These are phyloP conservation scores for Truncatella angustata DNA, from an alignment of 2,329 filamentous ascomycete species.

Conservation along the genomic window DNA sequence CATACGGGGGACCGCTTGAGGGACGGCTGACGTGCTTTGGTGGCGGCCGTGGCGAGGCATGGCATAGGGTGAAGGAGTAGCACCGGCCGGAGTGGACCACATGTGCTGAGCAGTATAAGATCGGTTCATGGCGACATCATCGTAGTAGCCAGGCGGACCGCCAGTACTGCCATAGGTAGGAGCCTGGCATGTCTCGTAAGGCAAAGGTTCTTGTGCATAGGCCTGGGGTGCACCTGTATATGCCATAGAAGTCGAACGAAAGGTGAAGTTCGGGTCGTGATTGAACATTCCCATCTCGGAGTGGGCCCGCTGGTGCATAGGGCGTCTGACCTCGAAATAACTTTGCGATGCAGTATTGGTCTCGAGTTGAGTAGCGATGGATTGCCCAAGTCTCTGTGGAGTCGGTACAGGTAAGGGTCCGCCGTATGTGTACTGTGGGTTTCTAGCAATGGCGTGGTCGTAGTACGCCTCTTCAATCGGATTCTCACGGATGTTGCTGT, in stretches of 20 bases:
- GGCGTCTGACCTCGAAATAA: constrained; percentile 18
- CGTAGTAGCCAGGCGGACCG: constrained; percentile 20
- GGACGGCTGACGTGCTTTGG: constrained; percentile 26
- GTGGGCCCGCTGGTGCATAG: constrained; percentile 28
- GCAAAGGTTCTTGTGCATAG: constrained; percentile 13
- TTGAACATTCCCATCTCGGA: constrained; percentile 23
- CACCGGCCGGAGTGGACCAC: constrained; percentile 2
- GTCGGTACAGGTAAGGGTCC: constrained; percentile 20
- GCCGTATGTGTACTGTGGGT: constrained; percentile 17
- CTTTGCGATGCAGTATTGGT: constrained; percentile 13
- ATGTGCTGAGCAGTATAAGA: constrained; percentile 15
- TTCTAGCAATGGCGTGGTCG: constrained; percentile 12
- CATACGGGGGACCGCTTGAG: constrained; percentile 12
- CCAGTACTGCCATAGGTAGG: constrained; percentile 7
- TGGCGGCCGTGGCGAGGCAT: constrained; percentile 25
- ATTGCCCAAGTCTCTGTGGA: constrained; percentile 20
- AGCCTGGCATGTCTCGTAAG: constrained; percentile 18
- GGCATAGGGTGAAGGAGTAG: constrained; percentile 3
- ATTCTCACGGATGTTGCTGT: constrained; percentile 32
- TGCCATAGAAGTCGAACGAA: constrained; percentile 12
- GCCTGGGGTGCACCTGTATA: constrained; percentile 18
- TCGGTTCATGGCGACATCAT: constrained; percentile 15
- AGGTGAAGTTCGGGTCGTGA: constrained; percentile 16
- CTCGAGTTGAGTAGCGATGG: constrained; percentile 19
- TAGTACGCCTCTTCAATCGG: constrained; percentile 27